Percentiles rank a stretch among this genome's conserved stretches.
Conservation (phyloP, 345 rosid genomes). For the Gossypium thurberi region DNA sequence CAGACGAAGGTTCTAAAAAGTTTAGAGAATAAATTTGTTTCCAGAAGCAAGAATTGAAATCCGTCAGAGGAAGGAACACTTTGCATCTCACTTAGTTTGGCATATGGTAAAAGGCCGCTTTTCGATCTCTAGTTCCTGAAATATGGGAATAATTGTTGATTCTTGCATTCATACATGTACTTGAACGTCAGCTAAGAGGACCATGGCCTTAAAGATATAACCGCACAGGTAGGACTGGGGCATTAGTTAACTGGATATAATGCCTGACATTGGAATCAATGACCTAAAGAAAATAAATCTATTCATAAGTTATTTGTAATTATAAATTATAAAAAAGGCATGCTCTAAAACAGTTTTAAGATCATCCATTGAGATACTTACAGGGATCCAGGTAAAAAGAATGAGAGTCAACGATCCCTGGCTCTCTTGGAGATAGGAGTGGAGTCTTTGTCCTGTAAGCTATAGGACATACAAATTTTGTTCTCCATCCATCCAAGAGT, state of each 20-base stretch:
- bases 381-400: neutral
- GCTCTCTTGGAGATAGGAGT: neutral
- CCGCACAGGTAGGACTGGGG: no score
- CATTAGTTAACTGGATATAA: no score
- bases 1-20: no score
- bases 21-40: neutral
- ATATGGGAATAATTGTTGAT: neutral
- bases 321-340: neutral
- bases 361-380: neutral
- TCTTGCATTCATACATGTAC: neutral
- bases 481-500: neutral
- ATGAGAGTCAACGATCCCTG: neutral
- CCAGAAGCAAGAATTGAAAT: neutral
- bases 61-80: neutral
- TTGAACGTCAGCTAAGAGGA: neutral
- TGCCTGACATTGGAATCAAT: neutral
- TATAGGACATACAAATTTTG: neutral
- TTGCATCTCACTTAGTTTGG: neutral
- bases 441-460: neutral
- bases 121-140: neutral
- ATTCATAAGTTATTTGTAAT: neutral
- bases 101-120: neutral
- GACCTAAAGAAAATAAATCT: neutral
- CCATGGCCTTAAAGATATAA: neutral
- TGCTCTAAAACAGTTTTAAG: neutral